Conservation (phyloP, 202 grass and related monocot genomes). For the Setaria italica region DNA sequence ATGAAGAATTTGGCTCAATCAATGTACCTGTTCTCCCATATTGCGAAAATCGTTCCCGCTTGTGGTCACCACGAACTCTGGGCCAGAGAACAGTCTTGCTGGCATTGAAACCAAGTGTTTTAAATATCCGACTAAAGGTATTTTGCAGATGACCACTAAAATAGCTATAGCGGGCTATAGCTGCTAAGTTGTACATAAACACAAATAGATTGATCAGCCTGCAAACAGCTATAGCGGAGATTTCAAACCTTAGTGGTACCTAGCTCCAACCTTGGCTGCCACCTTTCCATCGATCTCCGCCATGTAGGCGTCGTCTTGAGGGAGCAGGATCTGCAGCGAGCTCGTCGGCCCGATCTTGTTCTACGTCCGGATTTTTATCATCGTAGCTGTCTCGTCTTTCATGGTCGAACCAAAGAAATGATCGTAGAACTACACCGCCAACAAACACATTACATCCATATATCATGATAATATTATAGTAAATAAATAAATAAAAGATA, state of each 20-base stretch:
- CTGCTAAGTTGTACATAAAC: too few species aligned
- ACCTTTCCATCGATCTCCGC: conserved; percentile 4
- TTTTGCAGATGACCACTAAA: too few species aligned
- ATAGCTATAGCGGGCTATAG: too few species aligned
- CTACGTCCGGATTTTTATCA: background rate
- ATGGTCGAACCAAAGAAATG: background rate
- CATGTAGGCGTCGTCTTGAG: background rate
- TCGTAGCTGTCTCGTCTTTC: background rate
- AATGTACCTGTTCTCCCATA: background rate
- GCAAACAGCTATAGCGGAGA: too few species aligned
- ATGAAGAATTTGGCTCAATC: too few species aligned
- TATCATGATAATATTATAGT: too few species aligned
- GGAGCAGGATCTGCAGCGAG: background rate
- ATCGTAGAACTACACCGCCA: conserved; percentile 2
- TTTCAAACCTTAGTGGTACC: background rate
- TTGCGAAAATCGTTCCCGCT: conserved; percentile 3
- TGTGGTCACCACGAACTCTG: background rate
- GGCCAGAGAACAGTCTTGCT: background rate
- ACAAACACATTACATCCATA: too few species aligned
- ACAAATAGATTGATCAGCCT: too few species aligned
- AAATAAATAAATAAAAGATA: too few species aligned
- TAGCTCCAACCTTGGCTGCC: background rate
- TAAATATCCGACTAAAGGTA: too few species aligned
- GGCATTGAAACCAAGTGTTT: background rate
- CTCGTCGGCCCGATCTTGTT: background rate